Evolutionary conservation across 371 early-diverging fungal species (phyloP).

Genomic region (Zychaea mexicana): DNA sequence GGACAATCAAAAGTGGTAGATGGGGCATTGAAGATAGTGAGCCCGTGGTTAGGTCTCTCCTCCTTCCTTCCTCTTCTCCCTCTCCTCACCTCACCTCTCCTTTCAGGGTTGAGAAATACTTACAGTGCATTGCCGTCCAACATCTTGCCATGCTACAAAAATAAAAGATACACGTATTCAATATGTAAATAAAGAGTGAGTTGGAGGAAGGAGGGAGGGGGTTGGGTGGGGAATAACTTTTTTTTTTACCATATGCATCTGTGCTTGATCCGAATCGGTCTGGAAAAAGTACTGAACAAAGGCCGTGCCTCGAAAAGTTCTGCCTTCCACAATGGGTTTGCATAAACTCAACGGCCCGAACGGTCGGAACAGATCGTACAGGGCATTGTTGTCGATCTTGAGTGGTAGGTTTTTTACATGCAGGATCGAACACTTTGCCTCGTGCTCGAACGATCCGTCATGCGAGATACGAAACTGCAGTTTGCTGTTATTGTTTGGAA

Average conservation of each 20-base stretch:
- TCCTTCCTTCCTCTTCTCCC: neutral
- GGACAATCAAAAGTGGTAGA: too few relatives aligned
- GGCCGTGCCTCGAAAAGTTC: slow-evolving; percentile 28
- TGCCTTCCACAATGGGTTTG: slow-evolving; percentile 30
- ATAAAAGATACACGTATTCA: too few relatives aligned
- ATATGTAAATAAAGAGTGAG: neutral
- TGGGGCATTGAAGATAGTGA: too few relatives aligned
- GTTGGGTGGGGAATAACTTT: too few relatives aligned
- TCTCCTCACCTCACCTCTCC: too few relatives aligned
- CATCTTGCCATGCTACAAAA: slow-evolving; percentile 14
- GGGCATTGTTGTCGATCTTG: slow-evolving; percentile 24
- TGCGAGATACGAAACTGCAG: slow-evolving; percentile 23
- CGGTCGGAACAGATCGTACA: slow-evolving; percentile 39
- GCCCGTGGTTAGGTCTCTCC: neutral
- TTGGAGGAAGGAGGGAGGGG: too few relatives aligned
- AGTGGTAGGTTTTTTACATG: slow-evolving; percentile 33
- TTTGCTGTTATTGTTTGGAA: slow-evolving; percentile 21
- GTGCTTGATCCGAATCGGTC: slow-evolving; percentile 33
- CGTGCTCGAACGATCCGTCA: slow-evolving; percentile 16
- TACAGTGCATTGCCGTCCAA: slow-evolving; percentile 16
- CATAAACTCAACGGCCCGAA: slow-evolving; percentile 43
- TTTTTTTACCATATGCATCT: slow-evolving; percentile 28
- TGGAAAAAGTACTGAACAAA: slow-evolving; percentile 40
- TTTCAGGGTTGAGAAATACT: slow-evolving; percentile 14
- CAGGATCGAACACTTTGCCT: slow-evolving; percentile 29